phyloP scores from a whole-genome alignment of 306 rosid species.

The Phaseolus lunatus region DNA sequence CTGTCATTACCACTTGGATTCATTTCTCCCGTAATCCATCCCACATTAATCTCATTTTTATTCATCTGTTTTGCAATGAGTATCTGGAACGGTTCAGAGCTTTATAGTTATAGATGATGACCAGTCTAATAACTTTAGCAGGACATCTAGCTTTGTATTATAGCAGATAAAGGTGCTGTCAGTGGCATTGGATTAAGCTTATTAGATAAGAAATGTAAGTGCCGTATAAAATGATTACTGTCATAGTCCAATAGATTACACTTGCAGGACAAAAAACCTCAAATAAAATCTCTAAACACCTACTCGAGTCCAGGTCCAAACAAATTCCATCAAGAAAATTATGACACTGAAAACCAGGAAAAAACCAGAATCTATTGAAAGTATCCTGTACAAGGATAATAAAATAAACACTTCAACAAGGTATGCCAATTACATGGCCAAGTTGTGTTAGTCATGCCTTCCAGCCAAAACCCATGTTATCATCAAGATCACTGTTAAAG shows the following conservation, averaged over 20 bases:
- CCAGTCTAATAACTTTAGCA: too few relatives aligned
- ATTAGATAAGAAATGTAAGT: background rate
- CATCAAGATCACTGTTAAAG: slow-evolving; percentile 73
- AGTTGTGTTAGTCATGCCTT: slow-evolving; percentile 75
- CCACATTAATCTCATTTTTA: too few relatives aligned
- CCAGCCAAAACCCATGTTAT: slow-evolving; percentile 75
- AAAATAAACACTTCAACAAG: slow-evolving; percentile 46
- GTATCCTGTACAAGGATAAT: slow-evolving; percentile 74
- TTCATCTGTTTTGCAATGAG: too few relatives aligned
- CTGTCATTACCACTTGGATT: too few relatives aligned
- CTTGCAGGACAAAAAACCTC: slow-evolving; percentile 60
- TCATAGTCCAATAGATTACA: slow-evolving; percentile 65
- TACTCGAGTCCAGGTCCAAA: slow-evolving; percentile 52
- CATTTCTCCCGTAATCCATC: too few relatives aligned
- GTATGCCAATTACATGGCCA: slow-evolving; percentile 49
- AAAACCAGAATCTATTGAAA: slow-evolving; percentile 50
- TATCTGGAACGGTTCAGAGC: too few relatives aligned
- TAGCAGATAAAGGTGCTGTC: background rate
- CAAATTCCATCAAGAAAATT: slow-evolving; percentile 46
- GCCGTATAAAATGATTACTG: slow-evolving; percentile 41
- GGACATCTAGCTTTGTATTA: too few relatives aligned
- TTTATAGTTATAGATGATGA: too few relatives aligned
- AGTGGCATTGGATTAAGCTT: background rate
- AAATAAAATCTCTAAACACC: slow-evolving; percentile 52
- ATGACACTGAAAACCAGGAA: background rate